Conservation (phyloP, 192 early-diverging fungal species). For the Chytriomyces sp. region DNA sequence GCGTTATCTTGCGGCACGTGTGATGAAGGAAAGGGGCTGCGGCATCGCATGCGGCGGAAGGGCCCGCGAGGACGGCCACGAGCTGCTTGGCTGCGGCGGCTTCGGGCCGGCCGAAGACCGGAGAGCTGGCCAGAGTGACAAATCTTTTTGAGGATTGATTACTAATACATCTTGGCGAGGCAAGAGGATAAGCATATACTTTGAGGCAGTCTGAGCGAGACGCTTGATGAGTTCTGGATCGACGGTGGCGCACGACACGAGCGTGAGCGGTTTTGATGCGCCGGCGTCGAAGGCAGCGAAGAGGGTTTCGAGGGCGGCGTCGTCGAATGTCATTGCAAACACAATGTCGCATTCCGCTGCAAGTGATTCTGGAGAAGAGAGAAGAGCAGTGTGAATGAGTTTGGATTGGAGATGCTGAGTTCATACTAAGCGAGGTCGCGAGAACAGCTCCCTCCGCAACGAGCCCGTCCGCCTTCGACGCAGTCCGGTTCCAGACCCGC, state of each 20-base stretch:
- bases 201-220: conserved; percentile 9
- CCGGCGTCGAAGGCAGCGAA: neutral
- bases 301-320: conserved; percentile 21
- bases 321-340: conserved; percentile 41
- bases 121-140: conserved; percentile 16
- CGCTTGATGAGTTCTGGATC: conserved; percentile 14
- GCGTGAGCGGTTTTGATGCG: neutral
- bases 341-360: conserved; percentile 28
- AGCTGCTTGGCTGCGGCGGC: conserved; percentile 32
- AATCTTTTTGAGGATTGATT: no score
- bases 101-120: conserved; percentile 48
- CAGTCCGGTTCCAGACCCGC: conserved; percentile 33
- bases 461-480: conserved; percentile 17
- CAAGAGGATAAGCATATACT: conserved; percentile 11
- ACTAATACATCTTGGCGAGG: no score
- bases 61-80: conserved; percentile 22
- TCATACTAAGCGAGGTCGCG: conserved; percentile 10
- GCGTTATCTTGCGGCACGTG: conserved; percentile 2
- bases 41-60: neutral
- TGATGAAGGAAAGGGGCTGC: conserved; percentile 11
- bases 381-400: neutral
- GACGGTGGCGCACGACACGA: conserved; percentile 20
- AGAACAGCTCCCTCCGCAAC: conserved; percentile 18
- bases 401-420: neutral
- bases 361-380: conserved; percentile 3